These are phyloP conservation scores for Flaveria brownii DNA, from an alignment of 129 eudicot species.

Conservation along the genomic window DNA sequence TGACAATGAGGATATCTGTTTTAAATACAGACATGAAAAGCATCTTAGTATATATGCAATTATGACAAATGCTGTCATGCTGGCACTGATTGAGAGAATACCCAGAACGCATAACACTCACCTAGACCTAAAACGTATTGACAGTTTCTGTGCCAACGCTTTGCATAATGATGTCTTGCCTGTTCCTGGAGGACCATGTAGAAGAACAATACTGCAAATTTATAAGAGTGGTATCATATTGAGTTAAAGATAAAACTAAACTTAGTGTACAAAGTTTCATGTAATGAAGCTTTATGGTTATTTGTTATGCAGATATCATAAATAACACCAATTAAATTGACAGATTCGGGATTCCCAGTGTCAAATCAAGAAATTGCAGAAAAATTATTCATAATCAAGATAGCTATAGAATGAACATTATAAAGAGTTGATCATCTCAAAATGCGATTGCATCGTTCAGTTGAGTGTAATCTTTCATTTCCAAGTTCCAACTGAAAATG, in stretches of 20 bases:
- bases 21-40: conserved; percentile 4
- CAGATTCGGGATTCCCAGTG: background rate
- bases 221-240: conserved; percentile 20
- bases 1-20: conserved; percentile 86
- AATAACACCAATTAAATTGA: background rate
- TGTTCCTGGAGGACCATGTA: conserved; percentile 99
- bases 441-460: background rate
- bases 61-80: conserved; percentile 18
- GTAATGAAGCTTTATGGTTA: background rate
- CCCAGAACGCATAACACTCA: conserved; percentile 21
- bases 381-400: conserved; percentile 11
- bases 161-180: conserved; percentile 98
- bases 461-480: conserved; percentile 1
- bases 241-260: background rate
- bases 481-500: background rate
- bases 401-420: background rate
- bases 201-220: conserved; percentile 78
- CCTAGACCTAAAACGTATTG: conserved; percentile 91
- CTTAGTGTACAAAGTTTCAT: background rate
- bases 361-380: conserved; percentile 8
- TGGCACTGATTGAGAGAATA: conserved; percentile 18
- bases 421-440: background rate
- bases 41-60: background rate
- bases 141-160: conserved; percentile 94
- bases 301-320: background rate